These are phyloP conservation scores for Conringia planisiliqua DNA, from an alignment of 345 rosid genomes.

Conservation along the genomic window DNA sequence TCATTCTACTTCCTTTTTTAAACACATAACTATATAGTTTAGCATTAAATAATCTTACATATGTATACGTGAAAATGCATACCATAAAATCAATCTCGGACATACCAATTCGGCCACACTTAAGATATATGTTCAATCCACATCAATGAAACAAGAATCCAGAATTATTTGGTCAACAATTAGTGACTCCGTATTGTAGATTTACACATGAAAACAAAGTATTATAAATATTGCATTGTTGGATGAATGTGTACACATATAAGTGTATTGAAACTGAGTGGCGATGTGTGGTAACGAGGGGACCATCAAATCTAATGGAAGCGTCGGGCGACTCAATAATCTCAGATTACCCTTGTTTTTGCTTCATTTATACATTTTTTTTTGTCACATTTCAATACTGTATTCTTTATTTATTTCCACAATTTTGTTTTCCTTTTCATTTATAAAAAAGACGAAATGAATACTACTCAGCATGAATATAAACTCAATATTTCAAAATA, in stretches of 20 bases:
- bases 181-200: background rate
- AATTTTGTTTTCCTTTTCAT: background rate
- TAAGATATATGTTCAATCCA: background rate
- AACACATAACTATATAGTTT: background rate
- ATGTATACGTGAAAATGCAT: background rate
- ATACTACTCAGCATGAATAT: background rate
- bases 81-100: background rate
- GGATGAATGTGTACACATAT: background rate
- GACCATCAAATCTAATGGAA: conserved; percentile 35
- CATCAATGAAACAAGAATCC: conserved; percentile 1
- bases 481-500: background rate
- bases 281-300: conserved; percentile 14
- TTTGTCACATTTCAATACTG: background rate
- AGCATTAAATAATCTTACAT: background rate
- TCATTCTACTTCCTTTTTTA: background rate
- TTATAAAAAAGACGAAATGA: background rate
- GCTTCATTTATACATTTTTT: background rate
- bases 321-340: conserved; percentile 22
- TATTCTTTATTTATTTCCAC: background rate
- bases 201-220: background rate
- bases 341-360: background rate
- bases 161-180: conserved; percentile 2
- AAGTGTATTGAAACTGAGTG: background rate
- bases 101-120: background rate
- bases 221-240: background rate